These are phyloP conservation scores for Spongospora subterranea DNA, from an alignment of 208 protist genomes.

Conservation along the genomic window DNA sequence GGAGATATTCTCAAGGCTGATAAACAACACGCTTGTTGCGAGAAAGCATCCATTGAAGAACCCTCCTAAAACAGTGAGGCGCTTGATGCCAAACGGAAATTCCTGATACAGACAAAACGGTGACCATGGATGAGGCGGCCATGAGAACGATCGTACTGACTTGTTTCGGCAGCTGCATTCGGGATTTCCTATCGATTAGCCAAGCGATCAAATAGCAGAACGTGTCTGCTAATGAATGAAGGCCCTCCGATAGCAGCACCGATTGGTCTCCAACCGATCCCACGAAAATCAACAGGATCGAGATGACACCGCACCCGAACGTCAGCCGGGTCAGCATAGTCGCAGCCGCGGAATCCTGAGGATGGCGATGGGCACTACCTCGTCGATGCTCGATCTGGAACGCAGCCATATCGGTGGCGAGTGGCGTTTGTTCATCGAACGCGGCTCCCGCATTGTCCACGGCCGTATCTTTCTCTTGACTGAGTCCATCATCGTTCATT, in stretches of 20 bases:
- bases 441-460: no score
- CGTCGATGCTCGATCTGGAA: no score
- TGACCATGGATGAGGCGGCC: neutral
- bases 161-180: neutral
- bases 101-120: neutral
- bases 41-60: slow-evolving; percentile 39
- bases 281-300: neutral
- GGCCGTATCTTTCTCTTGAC: no score
- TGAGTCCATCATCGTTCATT: no score
- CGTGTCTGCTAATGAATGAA: slow-evolving; percentile 3
- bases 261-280: neutral
- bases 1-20: neutral
- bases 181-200: neutral
- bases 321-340: slow-evolving; percentile 29
- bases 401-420: no score
- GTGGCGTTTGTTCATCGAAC: no score
- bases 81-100: neutral
- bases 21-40: slow-evolving; percentile 1
- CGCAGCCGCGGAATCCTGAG: no score
- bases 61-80: slow-evolving; percentile 27
- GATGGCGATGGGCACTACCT: no score
- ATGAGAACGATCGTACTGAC: slow-evolving; percentile 4
- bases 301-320: neutral
- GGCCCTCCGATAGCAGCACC: neutral
- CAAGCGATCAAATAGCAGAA: slow-evolving; percentile 15